Conservation (phyloP, 1,284 basidiomycete genomes). For the Spongiforma sp. region DNA sequence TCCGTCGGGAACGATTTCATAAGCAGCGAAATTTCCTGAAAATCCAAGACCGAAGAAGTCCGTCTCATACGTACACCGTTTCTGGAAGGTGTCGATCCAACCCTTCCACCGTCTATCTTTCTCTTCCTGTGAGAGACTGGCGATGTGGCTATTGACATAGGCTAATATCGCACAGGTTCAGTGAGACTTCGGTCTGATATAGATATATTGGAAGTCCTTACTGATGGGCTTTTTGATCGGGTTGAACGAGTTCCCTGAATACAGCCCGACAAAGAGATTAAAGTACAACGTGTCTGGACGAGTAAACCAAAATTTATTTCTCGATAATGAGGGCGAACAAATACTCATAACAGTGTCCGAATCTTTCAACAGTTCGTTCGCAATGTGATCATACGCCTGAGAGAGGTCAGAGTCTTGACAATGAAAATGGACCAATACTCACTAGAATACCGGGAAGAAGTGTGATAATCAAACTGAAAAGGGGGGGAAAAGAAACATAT, state of each 20-base stretch:
- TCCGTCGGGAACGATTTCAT: slow-evolving; percentile 11
- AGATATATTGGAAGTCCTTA: neutral
- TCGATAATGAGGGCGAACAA: neutral
- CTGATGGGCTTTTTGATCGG: slow-evolving; percentile 3
- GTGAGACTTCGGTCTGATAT: neutral
- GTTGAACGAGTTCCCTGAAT: neutral
- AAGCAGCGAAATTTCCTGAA: neutral
- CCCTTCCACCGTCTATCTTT: neutral
- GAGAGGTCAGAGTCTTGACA: neutral
- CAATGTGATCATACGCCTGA: slow-evolving; percentile 16
- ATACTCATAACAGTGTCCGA: slow-evolving; percentile 13
- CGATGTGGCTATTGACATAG: slow-evolving; percentile 11
- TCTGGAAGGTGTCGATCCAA: slow-evolving; percentile 1
- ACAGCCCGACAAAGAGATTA: neutral
- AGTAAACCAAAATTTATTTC: neutral
- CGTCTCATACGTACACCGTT: slow-evolving; percentile 9
- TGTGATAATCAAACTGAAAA: slow-evolving; percentile 13
- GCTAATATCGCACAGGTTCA: neutral
- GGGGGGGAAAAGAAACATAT: neutral
- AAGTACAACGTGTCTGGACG: slow-evolving; percentile 13
- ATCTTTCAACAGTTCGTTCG: slow-evolving; percentile 2
- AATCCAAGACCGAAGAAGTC: slow-evolving; percentile 11
- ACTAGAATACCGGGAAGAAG: slow-evolving; percentile 18
- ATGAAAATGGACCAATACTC: neutral
- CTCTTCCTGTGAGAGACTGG: neutral